Evolutionary conservation across 73 alveolate genomes (phyloP).

Genomic region (Stentor roeselii): DNA sequence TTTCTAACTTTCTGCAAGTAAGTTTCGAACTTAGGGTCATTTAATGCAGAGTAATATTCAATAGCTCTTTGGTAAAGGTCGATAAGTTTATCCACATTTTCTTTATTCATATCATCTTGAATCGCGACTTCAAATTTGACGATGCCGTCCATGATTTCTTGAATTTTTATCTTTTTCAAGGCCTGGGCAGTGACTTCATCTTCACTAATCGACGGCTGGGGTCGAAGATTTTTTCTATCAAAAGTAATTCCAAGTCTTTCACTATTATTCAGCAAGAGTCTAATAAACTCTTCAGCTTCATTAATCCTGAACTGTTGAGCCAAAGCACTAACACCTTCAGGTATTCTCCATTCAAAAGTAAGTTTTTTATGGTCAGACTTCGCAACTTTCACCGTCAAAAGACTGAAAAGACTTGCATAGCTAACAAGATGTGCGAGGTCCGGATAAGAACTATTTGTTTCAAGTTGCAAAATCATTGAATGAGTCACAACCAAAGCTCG

Average conservation of each 20-base stretch:
- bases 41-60: slow-evolving; percentile 67
- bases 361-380: not conserved
- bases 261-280: slow-evolving; percentile 42
- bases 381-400: not conserved
- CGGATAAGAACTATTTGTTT: not conserved
- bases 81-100: slow-evolving; percentile 51
- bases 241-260: slow-evolving; percentile 42
- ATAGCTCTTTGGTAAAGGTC: slow-evolving; percentile 64
- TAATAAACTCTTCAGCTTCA: slow-evolving; percentile 43
- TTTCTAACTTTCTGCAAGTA: slow-evolving; percentile 47
- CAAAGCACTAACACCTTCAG: not conserved
- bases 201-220: not conserved
- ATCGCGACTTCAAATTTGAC: slow-evolving; percentile 44
- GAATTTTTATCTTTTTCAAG: slow-evolving; percentile 42
- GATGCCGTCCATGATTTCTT: slow-evolving; percentile 52
- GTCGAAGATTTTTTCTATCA: slow-evolving; percentile 32
- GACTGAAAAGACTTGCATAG: not conserved
- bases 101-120: slow-evolving; percentile 32
- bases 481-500: slow-evolving; percentile 25
- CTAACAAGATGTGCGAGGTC: slow-evolving; percentile 10
- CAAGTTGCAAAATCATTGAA: slow-evolving; percentile 3
- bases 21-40: slow-evolving; percentile 55
- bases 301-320: slow-evolving; percentile 33
- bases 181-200: slow-evolving; percentile 18
- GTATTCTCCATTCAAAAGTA: slow-evolving; percentile 20